These are phyloP conservation scores for Leccinum barrowsii DNA, from an alignment of 768 basidiomycete genomes.

Conservation along the genomic window DNA sequence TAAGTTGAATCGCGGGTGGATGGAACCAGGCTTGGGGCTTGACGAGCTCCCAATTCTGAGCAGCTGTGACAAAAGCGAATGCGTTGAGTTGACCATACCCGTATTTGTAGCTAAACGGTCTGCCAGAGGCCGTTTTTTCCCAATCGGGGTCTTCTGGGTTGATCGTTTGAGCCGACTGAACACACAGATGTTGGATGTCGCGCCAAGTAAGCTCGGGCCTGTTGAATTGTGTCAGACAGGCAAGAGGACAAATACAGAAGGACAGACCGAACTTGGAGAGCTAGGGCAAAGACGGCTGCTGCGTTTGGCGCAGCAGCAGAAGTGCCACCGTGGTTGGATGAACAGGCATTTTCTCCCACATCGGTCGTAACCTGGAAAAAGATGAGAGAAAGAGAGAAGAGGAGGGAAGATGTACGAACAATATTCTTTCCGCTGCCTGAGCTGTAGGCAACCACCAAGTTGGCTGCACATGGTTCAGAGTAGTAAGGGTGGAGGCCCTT, in stretches of 20 bases:
- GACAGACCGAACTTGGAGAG: slow-evolving; percentile 76
- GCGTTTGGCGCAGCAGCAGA: slow-evolving; percentile 98
- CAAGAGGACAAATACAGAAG: neutral
- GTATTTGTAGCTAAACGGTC: slow-evolving; percentile 83
- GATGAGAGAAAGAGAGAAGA: slow-evolving; percentile 13
- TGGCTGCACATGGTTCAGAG: slow-evolving; percentile 96
- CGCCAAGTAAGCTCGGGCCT: slow-evolving; percentile 95
- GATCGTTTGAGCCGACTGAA: slow-evolving; percentile 70
- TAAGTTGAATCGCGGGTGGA: slow-evolving; percentile 66
- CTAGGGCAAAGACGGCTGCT: slow-evolving; percentile 89
- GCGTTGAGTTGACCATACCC: slow-evolving; percentile 91
- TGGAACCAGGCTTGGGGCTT: slow-evolving; percentile 94
- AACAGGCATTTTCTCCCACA: slow-evolving; percentile 79
- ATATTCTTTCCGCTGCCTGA: slow-evolving; percentile 94
- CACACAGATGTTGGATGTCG: slow-evolving; percentile 88
- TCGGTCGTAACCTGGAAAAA: slow-evolving; percentile 84
- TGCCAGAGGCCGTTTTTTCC: slow-evolving; percentile 64
- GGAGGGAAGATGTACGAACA: slow-evolving; percentile 45
- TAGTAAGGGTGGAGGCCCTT: slow-evolving; percentile 95
- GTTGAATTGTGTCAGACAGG: slow-evolving; percentile 27
- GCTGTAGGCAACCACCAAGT: slow-evolving; percentile 94
- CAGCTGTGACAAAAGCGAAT: slow-evolving; percentile 74
- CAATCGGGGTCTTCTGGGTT: slow-evolving; percentile 93
- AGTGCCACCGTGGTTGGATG: slow-evolving; percentile 86
- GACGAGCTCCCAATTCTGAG: slow-evolving; percentile 78